Base-by-base conservation (phyloP, 768 basidiomycete genomes). In the Rickenella mellea region DNA sequence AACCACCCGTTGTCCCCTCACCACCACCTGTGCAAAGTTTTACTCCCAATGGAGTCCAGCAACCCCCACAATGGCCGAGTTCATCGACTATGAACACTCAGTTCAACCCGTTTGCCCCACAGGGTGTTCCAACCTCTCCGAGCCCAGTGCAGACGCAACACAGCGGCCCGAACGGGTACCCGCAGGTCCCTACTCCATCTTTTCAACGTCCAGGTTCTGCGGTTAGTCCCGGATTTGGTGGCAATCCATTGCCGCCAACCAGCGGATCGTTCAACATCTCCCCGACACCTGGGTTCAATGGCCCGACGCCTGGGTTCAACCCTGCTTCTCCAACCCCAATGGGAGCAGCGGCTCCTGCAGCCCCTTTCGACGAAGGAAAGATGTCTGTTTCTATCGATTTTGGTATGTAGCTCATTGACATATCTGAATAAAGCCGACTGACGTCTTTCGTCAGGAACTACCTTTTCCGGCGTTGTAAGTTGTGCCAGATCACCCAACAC, bases 381-480 rank as follows among this genome's bases (percentile, higher is more conserved):
- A 68, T 89, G 64, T 86, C 83, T 9, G 68, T 89, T 15, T 77
- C 85, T 4, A 87, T 89, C 47, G 86, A 89, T 61, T 88, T 88
- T 52, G 85, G 84, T 83, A 49, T 46, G 71, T 60, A 5, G 36
- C 31, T 14, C 40, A n/a, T 19, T 20, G 25, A 6, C 27, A 17
- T 27, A 14, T 39, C 14, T 33, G 15, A 19, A 17, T 48, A 26
- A 41, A 40, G 47, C 33, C 44, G 40, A 58, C 39, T 22, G 29
- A 44, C 43, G 10, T 30, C 48, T 33, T 41, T 41, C 31, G 14
- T 22, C 51, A 88, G 86, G 86, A 60, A 89, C 87, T 2, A 90
- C 85, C 4, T 89, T 88, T 62, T 88, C 86, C 20, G 87, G 87
- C 46, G 81, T 90, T 45, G 86, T 87, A 58, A 62, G 84, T 73